These are phyloP conservation scores for Desmodesmus armatus DNA, from an alignment of 139 green algal species.

Conservation along the genomic window DNA sequence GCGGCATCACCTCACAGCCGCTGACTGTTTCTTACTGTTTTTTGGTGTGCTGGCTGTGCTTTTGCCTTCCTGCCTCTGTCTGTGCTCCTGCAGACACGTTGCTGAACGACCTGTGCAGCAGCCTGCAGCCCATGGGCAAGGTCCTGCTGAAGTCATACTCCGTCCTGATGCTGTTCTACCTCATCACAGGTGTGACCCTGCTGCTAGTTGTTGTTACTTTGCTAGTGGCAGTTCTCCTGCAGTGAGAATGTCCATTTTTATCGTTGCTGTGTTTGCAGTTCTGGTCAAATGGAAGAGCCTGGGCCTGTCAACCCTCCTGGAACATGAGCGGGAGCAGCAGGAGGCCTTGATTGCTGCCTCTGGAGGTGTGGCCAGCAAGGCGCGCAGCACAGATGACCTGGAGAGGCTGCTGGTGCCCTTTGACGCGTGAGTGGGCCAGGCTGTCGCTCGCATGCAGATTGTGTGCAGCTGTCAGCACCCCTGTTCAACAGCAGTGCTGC, in stretches of 20 bases:
- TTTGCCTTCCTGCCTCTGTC: conserved; percentile 3
- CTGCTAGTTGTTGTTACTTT: too few species aligned
- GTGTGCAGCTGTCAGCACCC: background rate
- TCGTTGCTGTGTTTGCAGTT: too few species aligned
- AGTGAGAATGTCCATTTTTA: too few species aligned
- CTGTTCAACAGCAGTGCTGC: background rate
- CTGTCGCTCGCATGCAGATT: too few species aligned
- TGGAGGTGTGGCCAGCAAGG: background rate
- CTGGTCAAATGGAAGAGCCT: conserved; percentile 27
- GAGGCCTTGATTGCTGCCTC: too few species aligned
- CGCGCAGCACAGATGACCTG: background rate
- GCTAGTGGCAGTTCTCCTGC: too few species aligned
- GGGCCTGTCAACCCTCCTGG: background rate
- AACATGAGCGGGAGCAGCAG: background rate
- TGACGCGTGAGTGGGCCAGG: conserved; percentile 19
- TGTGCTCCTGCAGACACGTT: conserved; percentile 33
- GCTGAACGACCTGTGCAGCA: conserved; percentile 1
- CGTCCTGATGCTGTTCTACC: background rate
- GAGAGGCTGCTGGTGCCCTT: conserved; percentile 36
- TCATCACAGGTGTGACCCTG: too few species aligned
- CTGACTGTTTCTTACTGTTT: background rate
- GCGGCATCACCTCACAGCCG: too few species aligned
- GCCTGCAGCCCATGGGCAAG: conserved; percentile 11
- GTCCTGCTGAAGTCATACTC: conserved; percentile 32
- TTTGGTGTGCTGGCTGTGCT: background rate